Conservation (phyloP, 768 basidiomycete genomes). For the Lactifluus subvellereus region DNA sequence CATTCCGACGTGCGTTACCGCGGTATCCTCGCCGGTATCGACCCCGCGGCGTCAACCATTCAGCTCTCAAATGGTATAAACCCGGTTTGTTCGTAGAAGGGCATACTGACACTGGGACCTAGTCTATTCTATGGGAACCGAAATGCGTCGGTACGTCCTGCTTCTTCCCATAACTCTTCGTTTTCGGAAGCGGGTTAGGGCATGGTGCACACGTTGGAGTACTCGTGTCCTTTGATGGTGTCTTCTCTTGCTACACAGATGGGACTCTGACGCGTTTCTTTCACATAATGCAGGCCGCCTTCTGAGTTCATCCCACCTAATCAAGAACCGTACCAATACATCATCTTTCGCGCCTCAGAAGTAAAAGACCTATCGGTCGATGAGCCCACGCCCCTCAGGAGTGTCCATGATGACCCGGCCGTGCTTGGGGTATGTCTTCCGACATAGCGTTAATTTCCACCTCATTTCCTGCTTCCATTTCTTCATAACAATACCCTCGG, state of each 20-base stretch:
- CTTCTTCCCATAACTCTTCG: not conserved
- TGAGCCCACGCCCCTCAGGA: conserved; percentile 49
- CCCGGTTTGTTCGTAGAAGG: not conserved
- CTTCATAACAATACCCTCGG: conserved; percentile 42
- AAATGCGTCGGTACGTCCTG: conserved; percentile 62
- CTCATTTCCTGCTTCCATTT: conserved; percentile 13
- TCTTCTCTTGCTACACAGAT: not conserved
- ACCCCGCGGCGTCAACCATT: conserved; percentile 80
- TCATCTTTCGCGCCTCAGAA: conserved; percentile 87
- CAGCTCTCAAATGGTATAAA: conserved; percentile 76
- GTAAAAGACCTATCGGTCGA: conserved; percentile 88
- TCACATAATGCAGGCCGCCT: conserved; percentile 46
- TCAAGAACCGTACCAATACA: conserved; percentile 80
- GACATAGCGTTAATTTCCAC: conserved; percentile 17
- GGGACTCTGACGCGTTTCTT: conserved; percentile 28
- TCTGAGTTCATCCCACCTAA: conserved; percentile 79
- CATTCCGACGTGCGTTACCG: conserved; percentile 89
- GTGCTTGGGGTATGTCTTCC: conserved; percentile 61
- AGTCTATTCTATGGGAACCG: conserved; percentile 88
- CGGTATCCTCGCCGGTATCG: conserved; percentile 82
- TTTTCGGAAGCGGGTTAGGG: conserved; percentile 37
- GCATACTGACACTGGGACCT: not conserved
- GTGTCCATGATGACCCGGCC: conserved; percentile 79
- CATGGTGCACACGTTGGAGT: conserved; percentile 54
- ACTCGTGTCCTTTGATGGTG: conserved; percentile 40